Conservation (phyloP, 129 eudicot species). For the Arctium minus region DNA sequence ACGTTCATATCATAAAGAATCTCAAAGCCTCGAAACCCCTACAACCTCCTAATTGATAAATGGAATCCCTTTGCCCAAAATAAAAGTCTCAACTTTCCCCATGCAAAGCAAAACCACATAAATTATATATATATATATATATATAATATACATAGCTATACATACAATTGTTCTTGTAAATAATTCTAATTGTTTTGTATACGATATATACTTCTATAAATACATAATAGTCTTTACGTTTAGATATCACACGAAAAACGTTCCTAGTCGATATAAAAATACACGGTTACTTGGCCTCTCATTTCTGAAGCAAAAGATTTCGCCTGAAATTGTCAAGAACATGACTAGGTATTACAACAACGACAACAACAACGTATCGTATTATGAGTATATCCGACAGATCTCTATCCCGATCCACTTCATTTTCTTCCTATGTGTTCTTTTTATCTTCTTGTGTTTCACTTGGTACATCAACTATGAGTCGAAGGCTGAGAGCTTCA, state of each 20-base stretch:
- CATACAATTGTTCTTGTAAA: background rate
- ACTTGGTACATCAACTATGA: constrained; percentile 77
- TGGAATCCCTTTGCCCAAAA: constrained; percentile 12
- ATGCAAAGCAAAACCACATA: background rate
- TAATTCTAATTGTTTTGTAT: background rate
- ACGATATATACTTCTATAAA: background rate
- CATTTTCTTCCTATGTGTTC: constrained; percentile 41
- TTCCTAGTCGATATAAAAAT: background rate
- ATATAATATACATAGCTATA: background rate
- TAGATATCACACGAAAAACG: constrained; percentile 10
- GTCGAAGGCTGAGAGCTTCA: constrained; percentile 39
- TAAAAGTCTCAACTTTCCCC: constrained; percentile 14
- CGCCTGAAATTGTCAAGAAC: background rate
- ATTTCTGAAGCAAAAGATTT: background rate
- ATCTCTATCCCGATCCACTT: constrained; percentile 55
- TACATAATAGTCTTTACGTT: background rate
- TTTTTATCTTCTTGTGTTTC: constrained; percentile 47
- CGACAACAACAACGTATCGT: constrained; percentile 29
- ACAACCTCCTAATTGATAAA: constrained; percentile 15
- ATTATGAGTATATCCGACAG: constrained; percentile 55
- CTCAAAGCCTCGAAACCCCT: constrained; percentile 18
- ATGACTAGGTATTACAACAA: constrained; percentile 55
- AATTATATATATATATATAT: background rate
- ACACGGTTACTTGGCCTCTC: background rate
- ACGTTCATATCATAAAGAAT: background rate